Evolutionary conservation across 371 early-diverging fungal species (phyloP), one percentile per base, ranked within the genome.

Genomic region (Actinomortierella ambigua): DNA sequence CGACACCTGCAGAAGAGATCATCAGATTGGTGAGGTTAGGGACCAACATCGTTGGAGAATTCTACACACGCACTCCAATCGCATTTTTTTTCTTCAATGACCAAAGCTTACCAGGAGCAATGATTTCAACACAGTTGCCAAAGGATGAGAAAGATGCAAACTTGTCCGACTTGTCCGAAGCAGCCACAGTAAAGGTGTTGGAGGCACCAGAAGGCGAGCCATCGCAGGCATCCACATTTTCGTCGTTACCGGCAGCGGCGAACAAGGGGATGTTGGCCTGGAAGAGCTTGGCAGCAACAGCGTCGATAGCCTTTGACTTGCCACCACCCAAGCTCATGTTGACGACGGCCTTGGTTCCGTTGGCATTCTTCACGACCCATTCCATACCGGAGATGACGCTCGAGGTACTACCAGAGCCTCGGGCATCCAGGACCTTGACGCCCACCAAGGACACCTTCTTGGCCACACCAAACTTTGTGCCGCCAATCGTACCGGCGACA

Each of bases 201-300:
- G 68, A 53, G 43, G 82, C 84, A 41, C 89, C 84, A 26, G 88
- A 87, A 55, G 94, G 93, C 7, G 85, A 80, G 49, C 68, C 79
- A 22, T 75, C 57, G 73, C 95, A 95, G 18, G 93, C 90, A 61
- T 87, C 79, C 59, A 5, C n/a, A 59, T 66, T 43, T 15, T 22
- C 50, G 39, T 84, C 82, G 84, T 96, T 97, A 22, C 96, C 96
- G 9, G 96, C 98, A 43, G 97, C 96, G 47, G 91, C 92, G 51
- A 55, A 57, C 57, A 86, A 69, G 53, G 69, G 48, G 24, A 78
- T 63, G 68, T 77, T 69, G 49, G 47, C 50, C 14, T 41, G 23
- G 34, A 57, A 65, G 50, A 77, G 65, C 3, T 52, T 49, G n/a
- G 1, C 34, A 34, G 65, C 77, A 2, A 82, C 81, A n/a, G 56